phyloP scores from a whole-genome alignment of 164 flowering plant genomes.

The Annona cherimola region DNA sequence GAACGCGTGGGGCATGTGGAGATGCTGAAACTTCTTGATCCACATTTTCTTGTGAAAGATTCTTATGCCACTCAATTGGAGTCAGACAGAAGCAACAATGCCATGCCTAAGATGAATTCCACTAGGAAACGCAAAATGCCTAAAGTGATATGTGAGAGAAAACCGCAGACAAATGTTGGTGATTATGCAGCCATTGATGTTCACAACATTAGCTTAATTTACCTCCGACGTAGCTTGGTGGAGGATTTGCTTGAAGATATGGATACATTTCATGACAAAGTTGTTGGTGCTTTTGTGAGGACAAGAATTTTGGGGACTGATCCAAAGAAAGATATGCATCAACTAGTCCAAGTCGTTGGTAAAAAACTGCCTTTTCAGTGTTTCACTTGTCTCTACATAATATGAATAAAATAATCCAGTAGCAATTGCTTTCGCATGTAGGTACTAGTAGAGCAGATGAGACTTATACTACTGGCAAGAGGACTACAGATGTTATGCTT shows the following conservation, averaged over 20 bases:
- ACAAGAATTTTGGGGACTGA: conserved; percentile 73
- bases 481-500: conserved; percentile 51
- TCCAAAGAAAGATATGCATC: conserved; percentile 86
- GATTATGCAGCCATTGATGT: conserved; percentile 94
- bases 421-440: conserved; percentile 25
- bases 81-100: conserved; percentile 41
- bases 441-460: conserved; percentile 70
- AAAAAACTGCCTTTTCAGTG: conserved; percentile 11
- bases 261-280: conserved; percentile 65
- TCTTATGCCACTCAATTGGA: conserved; percentile 52
- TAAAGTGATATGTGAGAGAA: conserved; percentile 50
- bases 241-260: conserved; percentile 71
- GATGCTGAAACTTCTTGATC: conserved; percentile 90
- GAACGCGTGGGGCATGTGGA: conserved; percentile 87
- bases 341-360: conserved; percentile 96
- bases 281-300: conserved; percentile 79
- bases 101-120: conserved; percentile 28
- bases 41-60: conserved; percentile 69
- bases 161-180: conserved; percentile 54
- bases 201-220: conserved; percentile 81
- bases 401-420: neutral
- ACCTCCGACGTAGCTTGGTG: conserved; percentile 65
- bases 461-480: conserved; percentile 77
- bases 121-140: conserved; percentile 63
- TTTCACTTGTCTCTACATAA: neutral